Evolutionary conservation across 768 basidiomycete genomes (phyloP), one percentile per base, ranked within the genome.

Genomic region (Saitozyma podzolica): DNA sequence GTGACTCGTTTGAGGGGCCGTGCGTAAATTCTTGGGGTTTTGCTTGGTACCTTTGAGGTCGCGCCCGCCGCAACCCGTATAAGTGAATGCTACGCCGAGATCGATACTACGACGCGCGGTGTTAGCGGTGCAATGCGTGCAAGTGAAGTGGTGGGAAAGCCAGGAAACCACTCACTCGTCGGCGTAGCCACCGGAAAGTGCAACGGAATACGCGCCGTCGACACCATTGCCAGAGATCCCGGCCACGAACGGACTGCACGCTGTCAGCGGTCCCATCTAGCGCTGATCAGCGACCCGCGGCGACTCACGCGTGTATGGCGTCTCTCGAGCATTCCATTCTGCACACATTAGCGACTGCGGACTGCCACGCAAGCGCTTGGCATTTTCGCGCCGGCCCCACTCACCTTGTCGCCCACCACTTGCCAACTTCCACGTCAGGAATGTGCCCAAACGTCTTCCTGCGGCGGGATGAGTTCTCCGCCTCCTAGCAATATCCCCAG

Each of bases 21-120:
- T 94, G 13, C 93, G 88, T 50, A 95, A 86, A 80, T 95, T 95
- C 78, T 94, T 93, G 0, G 90, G 92, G 1, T 85, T 84, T 3
- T 81, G 77, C 75, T 88, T 88, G 0, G 93, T 95, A 10, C 93
- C 93, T 77, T 84, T 91, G 47, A 95, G 82, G 78, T 93, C 88
- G 42, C 93, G 84, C 9, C 93, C 93, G 45, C 92, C 92, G 85
- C 61, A 58, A 0, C 75, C 78, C 1, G 72, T 71, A 60, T 70
- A 77, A 1, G 78, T 78, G 56, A 74, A 74, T 29, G 68, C 67
- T 40, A 63, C 54, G 4, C 73, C 73, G 10, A 74, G 68, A 49
- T 74, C 73, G n/a, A 74, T 64, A 50, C 70, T 71, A 40, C 8
- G 5, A 10, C 40, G 29, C 2, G 47, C 9, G 52, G 13, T 50